Percentiles rank a stretch among this genome's conserved stretches.
Evolutionary conservation across 2,329 filamentous ascomycete genomes (phyloP).

Genomic region (Zasmidium cellare): DNA sequence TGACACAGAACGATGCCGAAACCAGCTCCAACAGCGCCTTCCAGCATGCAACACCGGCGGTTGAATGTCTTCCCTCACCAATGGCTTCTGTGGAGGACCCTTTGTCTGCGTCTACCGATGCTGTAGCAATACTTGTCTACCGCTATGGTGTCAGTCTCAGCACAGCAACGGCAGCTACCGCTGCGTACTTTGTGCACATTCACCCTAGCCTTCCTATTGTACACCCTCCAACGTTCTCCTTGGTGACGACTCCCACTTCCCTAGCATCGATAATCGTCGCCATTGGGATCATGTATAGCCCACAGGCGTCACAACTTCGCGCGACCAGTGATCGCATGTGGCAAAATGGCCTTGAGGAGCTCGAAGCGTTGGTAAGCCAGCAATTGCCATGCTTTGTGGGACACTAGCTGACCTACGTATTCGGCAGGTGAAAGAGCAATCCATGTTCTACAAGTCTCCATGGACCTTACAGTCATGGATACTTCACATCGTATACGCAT

Average conservation of each 20-base stretch:
- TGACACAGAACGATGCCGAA: too few species aligned
- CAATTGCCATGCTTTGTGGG: too few species aligned
- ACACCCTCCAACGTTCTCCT: not conserved
- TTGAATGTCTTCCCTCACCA: too few species aligned
- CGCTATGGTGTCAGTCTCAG: not conserved
- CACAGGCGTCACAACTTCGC: not conserved
- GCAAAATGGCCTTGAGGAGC: not conserved
- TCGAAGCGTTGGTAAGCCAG: too few species aligned
- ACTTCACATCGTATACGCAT: constrained; percentile 1
- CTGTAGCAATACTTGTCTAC: too few species aligned
- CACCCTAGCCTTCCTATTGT: constrained; percentile 1
- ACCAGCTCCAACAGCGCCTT: too few species aligned
- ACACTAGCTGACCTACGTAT: too few species aligned
- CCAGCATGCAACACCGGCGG: too few species aligned
- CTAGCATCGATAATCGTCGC: constrained; percentile 3
- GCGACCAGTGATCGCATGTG: not conserved
- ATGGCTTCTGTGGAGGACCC: too few species aligned
- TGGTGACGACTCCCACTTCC: not conserved
- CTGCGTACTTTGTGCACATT: constrained; percentile 1
- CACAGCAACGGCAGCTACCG: not conserved
- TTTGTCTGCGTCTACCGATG: too few species aligned
- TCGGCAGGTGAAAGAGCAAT: not conserved
- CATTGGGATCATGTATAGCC: not conserved
- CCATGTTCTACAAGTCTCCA: not conserved
- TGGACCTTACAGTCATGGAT: not conserved